Evolutionary conservation across 495 filamentous ascomycete genomes (phyloP).

Genomic region (Podospora pseudopauciseta): DNA sequence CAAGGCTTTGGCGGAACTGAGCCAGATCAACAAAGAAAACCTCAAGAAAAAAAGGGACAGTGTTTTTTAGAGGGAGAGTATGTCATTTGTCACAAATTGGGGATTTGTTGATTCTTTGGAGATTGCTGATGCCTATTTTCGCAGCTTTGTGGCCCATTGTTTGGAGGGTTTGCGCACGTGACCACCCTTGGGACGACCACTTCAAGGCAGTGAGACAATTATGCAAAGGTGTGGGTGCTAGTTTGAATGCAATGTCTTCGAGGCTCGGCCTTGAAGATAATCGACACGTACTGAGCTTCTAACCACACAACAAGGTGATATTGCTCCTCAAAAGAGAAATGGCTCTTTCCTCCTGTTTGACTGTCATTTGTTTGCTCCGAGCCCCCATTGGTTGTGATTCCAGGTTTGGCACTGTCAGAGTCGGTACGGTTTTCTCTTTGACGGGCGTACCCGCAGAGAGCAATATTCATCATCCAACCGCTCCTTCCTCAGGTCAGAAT

Average conservation of each 20-base stretch:
- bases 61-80: neutral
- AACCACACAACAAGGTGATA: neutral
- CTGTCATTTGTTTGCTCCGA: neutral
- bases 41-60: neutral
- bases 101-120: neutral
- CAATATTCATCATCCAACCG: neutral
- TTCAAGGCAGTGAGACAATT: neutral
- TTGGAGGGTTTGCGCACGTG: neutral
- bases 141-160: neutral
- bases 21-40: neutral
- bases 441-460: neutral
- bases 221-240: neutral
- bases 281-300: neutral
- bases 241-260: neutral
- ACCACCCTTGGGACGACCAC: neutral
- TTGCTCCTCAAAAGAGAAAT: neutral
- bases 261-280: neutral
- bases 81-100: neutral
- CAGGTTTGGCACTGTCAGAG: neutral
- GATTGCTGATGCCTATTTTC: neutral
- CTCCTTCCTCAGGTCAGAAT: neutral
- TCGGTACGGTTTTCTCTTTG: neutral
- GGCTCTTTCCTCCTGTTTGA: neutral
- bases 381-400: neutral
- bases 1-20: neutral